Percentiles rank a stretch among this genome's conserved stretches.
Conservation (phyloP, 345 rosid genomes). For the Dipteronia dyeriana region DNA sequence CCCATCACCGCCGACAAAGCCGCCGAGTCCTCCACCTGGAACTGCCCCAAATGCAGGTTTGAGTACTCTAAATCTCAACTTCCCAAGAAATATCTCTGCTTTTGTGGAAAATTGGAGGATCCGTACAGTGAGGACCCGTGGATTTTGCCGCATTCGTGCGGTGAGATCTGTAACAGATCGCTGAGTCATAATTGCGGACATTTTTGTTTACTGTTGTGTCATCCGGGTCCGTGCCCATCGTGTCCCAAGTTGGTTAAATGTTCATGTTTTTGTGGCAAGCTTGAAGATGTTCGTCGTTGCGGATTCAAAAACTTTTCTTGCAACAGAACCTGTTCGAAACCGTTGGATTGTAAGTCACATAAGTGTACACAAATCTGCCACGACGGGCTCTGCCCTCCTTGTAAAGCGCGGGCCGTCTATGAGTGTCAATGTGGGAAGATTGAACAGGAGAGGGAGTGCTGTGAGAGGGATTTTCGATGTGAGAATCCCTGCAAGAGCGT, state of each 20-base stretch:
- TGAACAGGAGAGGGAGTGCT: conserved; percentile 71
- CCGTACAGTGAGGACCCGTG: conserved; percentile 79
- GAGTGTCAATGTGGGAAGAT: conserved; percentile 60
- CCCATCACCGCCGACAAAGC: conserved; percentile 51
- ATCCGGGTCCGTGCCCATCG: conserved; percentile 91
- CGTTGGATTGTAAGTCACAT: conserved; percentile 61
- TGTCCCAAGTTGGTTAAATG: conserved; percentile 72
- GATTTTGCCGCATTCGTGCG: conserved; percentile 92
- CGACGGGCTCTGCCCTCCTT: conserved; percentile 70
- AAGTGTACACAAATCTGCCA: conserved; percentile 66
- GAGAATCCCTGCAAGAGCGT: conserved; percentile 58
- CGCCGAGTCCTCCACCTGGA: conserved; percentile 60
- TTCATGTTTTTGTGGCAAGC: conserved; percentile 63
- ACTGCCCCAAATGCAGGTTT: conserved; percentile 89
- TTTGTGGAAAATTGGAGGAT: conserved; percentile 72
- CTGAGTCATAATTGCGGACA: conserved; percentile 74
- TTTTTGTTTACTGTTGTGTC: conserved; percentile 72
- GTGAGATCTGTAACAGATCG: conserved; percentile 70
- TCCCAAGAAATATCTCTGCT: conserved; percentile 69
- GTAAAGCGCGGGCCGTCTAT: conserved; percentile 57
- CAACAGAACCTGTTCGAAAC: conserved; percentile 41
- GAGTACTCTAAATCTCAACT: conserved; percentile 52
- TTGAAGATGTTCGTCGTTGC: conserved; percentile 71
- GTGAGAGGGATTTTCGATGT: conserved; percentile 69
- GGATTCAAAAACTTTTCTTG: conserved; percentile 72